Evolutionary conservation across 306 rosid species (phyloP).

Genomic region (Prunus mume): DNA sequence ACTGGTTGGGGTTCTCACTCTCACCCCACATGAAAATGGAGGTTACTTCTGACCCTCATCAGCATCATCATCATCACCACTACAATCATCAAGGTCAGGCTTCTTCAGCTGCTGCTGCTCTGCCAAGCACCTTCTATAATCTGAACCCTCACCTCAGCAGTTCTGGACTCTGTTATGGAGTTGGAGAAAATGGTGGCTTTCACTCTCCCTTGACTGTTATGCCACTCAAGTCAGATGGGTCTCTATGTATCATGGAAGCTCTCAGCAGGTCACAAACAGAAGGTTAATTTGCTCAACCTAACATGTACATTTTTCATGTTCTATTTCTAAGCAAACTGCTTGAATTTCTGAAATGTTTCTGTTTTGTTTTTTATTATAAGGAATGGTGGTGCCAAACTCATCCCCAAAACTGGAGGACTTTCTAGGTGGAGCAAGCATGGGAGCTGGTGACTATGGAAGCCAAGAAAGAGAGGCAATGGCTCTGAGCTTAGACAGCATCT

Average conservation of each 20-base stretch:
- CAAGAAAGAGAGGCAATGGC: conserved; percentile 82
- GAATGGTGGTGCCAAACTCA: conserved; percentile 58
- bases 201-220: conserved; percentile 68
- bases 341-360: not conserved
- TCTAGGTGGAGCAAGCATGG: conserved; percentile 56
- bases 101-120: conserved; percentile 31
- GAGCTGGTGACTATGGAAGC: conserved; percentile 46
- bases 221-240: conserved; percentile 94
- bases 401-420: conserved; percentile 93
- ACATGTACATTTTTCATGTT: not conserved
- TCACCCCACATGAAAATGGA: conserved; percentile 94
- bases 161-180: conserved; percentile 54
- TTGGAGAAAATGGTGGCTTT: conserved; percentile 41
- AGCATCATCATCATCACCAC: conserved; percentile 34
- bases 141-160: conserved; percentile 30
- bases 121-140: conserved; percentile 46
- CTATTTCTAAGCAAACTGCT: not conserved
- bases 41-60: conserved; percentile 38
- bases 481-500: conserved; percentile 76
- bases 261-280: conserved; percentile 62
- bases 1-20: conserved; percentile 96
- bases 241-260: conserved; percentile 92
- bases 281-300: conserved; percentile 36
- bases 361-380: conserved; percentile 18
- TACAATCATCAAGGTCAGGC: conserved; percentile 31